Conservation (phyloP, 805 yeast species). For the Cyberlindnera mrakii region DNA sequence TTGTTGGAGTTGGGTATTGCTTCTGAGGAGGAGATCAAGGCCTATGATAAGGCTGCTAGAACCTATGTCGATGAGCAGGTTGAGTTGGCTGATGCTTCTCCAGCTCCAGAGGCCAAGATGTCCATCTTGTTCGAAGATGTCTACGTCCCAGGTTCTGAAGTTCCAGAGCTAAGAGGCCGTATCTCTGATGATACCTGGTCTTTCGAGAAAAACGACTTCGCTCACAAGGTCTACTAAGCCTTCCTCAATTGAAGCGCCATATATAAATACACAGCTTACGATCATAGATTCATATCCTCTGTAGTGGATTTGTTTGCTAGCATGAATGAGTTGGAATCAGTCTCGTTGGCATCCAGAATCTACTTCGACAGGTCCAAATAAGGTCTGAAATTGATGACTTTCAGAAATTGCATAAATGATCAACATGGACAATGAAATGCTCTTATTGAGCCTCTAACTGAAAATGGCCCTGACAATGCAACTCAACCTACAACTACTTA, state of each 20-base stretch:
- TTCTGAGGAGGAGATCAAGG: slow-evolving; percentile 89
- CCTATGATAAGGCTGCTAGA: slow-evolving; percentile 94
- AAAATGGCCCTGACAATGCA: too few relatives aligned
- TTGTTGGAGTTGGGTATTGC: slow-evolving; percentile 80
- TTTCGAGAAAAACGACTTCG: slow-evolving; percentile 46
- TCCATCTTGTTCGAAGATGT: slow-evolving; percentile 94
- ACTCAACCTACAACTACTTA: too few relatives aligned
- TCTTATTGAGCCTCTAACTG: too few relatives aligned
- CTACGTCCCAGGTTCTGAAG: slow-evolving; percentile 90
- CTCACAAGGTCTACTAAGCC: slow-evolving; percentile 25
- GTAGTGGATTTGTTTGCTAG: too few relatives aligned
- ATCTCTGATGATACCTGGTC: slow-evolving; percentile 93
- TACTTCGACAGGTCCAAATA: too few relatives aligned
- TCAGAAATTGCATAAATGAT: too few relatives aligned
- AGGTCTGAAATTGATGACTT: too few relatives aligned
- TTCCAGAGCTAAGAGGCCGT: slow-evolving; percentile 92
- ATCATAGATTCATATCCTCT: too few relatives aligned
- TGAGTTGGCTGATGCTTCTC: slow-evolving; percentile 86
- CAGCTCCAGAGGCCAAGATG: slow-evolving; percentile 94
- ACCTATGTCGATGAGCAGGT: slow-evolving; percentile 92
- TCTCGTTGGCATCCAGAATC: too few relatives aligned
- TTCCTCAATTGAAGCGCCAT: neutral
- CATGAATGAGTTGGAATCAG: too few relatives aligned
- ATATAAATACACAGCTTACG: too few relatives aligned
- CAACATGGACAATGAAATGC: too few relatives aligned